These are phyloP conservation scores for Coemansia sp. DNA, from an alignment of 192 early-diverging fungal genomes.

Conservation along the genomic window DNA sequence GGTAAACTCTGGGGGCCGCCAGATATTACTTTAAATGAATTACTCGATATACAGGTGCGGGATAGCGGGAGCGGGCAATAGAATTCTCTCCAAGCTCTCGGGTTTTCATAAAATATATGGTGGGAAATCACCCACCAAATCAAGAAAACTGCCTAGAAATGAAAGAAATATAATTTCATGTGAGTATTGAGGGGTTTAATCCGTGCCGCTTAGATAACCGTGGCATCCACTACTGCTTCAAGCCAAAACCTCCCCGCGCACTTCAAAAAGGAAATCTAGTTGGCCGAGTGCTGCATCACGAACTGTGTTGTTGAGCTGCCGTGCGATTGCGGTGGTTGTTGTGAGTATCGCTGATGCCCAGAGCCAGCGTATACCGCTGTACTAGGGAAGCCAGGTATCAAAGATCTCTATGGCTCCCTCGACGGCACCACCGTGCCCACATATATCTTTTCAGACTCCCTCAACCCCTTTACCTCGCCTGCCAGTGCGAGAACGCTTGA, in stretches of 20 bases:
- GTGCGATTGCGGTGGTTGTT: conserved; percentile 17
- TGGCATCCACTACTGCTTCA: conserved; percentile 52
- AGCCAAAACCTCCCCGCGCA: conserved; percentile 29
- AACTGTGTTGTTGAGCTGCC: conserved; percentile 47
- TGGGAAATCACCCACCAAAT: not conserved
- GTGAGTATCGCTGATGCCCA: conserved; percentile 27
- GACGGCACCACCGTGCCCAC: conserved; percentile 35
- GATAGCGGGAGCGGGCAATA: not conserved
- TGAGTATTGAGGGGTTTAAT: not conserved
- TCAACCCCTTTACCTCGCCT: conserved; percentile 21
- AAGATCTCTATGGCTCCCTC: conserved; percentile 9
- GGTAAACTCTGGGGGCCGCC: not conserved
- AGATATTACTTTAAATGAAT: not conserved
- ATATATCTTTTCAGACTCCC: conserved; percentile 19
- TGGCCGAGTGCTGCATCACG: conserved; percentile 50
- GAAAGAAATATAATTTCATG: not conserved
- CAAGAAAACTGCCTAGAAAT: not conserved
- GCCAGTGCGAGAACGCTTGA: not conserved
- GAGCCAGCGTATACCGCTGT: conserved; percentile 42
- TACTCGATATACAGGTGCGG: not conserved
- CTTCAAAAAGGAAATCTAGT: conserved; percentile 40
- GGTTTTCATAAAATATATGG: not conserved
- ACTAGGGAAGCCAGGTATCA: conserved; percentile 18
- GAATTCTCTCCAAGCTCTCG: not conserved
- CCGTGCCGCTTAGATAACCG: conserved; percentile 22